A percentile compares a stretch with the other conserved stretches of the same genome.
These are phyloP conservation scores for Dacryopinax primogenitus DNA, from an alignment of 768 basidiomycete genomes.

Conservation along the genomic window DNA sequence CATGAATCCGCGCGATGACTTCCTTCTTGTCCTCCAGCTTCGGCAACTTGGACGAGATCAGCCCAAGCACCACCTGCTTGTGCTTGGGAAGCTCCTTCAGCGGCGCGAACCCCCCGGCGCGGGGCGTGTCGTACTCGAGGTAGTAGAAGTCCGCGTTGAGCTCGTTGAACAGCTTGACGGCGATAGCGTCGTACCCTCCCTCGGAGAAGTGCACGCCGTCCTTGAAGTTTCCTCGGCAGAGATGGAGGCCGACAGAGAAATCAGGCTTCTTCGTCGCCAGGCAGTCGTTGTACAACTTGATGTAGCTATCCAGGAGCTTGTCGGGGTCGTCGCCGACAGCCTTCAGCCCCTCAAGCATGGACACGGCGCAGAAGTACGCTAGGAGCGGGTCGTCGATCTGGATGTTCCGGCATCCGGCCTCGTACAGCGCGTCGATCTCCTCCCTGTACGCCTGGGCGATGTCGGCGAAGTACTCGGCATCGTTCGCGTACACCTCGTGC, in stretches of 20 bases:
- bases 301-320: conserved; percentile 50
- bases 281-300: conserved; percentile 41
- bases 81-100: conserved; percentile 26
- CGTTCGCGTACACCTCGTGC: conserved; percentile 45
- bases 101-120: conserved; percentile 40
- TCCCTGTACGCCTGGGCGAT: conserved; percentile 37
- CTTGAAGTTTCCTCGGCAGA: conserved; percentile 38
- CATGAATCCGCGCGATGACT: conserved; percentile 31
- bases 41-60: conserved; percentile 36
- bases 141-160: conserved; percentile 28
- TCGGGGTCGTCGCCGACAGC: conserved; percentile 45
- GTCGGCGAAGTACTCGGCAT: conserved; percentile 43
- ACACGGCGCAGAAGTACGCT: conserved; percentile 53
- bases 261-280: conserved; percentile 24
- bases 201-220: conserved; percentile 7
- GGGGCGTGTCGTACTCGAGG: conserved; percentile 35
- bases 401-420: conserved; percentile 33
- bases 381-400: conserved; percentile 40
- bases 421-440: conserved; percentile 36
- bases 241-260: conserved; percentile 44
- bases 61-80: conserved; percentile 34
- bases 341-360: conserved; percentile 45
- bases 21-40: neutral
- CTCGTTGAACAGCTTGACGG: conserved; percentile 28
- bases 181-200: conserved; percentile 25